Conservation (phyloP, 2,329 filamentous ascomycete genomes). For the Stachybotrys chlorohalonatus region DNA sequence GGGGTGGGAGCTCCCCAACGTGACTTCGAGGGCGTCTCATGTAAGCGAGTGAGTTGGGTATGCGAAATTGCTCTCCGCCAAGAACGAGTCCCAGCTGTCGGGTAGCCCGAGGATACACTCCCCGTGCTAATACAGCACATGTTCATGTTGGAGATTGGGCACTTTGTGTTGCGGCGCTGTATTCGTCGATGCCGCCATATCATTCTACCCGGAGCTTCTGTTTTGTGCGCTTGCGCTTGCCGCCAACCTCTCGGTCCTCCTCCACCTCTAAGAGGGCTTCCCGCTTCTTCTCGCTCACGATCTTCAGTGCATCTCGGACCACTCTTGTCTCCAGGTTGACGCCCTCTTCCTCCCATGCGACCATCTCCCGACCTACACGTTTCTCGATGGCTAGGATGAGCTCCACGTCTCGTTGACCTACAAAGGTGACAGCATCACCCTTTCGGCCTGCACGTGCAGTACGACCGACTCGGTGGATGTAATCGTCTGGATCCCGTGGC, state of each 20-base stretch:
- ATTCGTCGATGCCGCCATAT: not conserved
- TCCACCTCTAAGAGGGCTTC: slow-evolving; percentile 88
- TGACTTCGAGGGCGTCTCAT: not conserved
- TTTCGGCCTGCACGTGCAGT: slow-evolving; percentile 84
- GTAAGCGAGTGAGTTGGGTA: not conserved
- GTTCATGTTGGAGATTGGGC: not conserved
- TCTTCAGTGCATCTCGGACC: slow-evolving; percentile 73
- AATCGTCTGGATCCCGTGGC: slow-evolving; percentile 92
- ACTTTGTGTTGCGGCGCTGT: not conserved
- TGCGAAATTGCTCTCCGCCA: not conserved
- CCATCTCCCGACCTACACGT: slow-evolving; percentile 72
- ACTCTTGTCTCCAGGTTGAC: slow-evolving; percentile 92
- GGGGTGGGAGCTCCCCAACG: not conserved
- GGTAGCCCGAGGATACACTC: not conserved
- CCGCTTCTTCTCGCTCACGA: slow-evolving; percentile 91
- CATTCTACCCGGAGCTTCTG: slow-evolving; percentile 39
- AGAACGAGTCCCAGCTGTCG: not conserved
- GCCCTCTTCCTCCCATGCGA: slow-evolving; percentile 77
- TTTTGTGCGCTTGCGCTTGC: slow-evolving; percentile 63
- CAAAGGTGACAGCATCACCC: slow-evolving; percentile 77
- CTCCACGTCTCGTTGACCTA: slow-evolving; percentile 88
- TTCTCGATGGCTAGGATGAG: slow-evolving; percentile 84
- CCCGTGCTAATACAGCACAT: not conserved
- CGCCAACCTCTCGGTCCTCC: slow-evolving; percentile 81
- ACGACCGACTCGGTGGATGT: slow-evolving; percentile 92